Conservation (phyloP, 2,329 filamentous ascomycete genomes). For the Blastomyces parvus region DNA sequence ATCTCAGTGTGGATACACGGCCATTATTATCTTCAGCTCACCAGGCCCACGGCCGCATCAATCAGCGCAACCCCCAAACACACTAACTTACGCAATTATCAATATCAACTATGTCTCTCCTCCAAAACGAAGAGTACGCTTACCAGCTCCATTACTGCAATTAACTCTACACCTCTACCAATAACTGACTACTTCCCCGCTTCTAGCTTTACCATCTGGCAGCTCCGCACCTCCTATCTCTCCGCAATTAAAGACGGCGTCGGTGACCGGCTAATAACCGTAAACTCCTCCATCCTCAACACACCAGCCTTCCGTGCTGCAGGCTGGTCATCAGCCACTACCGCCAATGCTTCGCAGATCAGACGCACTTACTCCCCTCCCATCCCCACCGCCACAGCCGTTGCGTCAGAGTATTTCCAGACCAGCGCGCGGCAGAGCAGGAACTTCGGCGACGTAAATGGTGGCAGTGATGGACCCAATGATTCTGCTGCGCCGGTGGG, state of each 20-base stretch:
- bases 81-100: not conserved
- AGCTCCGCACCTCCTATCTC: constrained; percentile 55
- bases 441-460: constrained; percentile 14
- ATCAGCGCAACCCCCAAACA: no score
- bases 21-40: not conserved
- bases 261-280: constrained; percentile 55
- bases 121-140: constrained; percentile 45
- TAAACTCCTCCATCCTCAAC: constrained; percentile 54
- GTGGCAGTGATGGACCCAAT: constrained; percentile 23
- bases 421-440: constrained; percentile 30
- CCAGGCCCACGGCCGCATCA: no score
- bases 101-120: constrained; percentile 36
- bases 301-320: constrained; percentile 56
- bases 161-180: not conserved
- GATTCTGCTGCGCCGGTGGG: constrained; percentile 16
- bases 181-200: not conserved
- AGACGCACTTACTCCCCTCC: constrained; percentile 58
- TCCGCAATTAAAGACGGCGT: constrained; percentile 56
- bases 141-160: constrained; percentile 3
- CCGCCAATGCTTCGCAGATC: constrained; percentile 43
- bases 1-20: not conserved
- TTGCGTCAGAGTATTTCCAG: constrained; percentile 55
- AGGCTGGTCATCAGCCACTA: constrained; percentile 45
- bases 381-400: constrained; percentile 49
- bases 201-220: constrained; percentile 54